These are phyloP conservation scores for Discostella pseudostelligera DNA, from an alignment of 108 stramenopile species.

Conservation along the genomic window DNA sequence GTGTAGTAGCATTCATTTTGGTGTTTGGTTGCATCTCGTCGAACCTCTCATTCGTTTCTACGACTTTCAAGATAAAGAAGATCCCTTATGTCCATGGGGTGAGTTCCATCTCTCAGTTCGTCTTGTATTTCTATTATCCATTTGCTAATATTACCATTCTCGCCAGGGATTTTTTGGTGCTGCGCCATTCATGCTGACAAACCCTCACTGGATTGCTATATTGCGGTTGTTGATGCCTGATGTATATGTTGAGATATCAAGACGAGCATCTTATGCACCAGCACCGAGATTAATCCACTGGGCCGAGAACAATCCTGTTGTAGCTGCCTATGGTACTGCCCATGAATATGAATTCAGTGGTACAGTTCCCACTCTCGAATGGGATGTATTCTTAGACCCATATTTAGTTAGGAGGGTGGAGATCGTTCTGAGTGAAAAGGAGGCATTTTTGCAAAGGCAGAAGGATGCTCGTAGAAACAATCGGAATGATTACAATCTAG, in stretches of 20 bases:
- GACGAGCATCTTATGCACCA: constrained; percentile 62
- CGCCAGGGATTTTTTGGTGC: constrained; percentile 80
- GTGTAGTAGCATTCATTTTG: too few relatives aligned
- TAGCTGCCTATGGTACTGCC: constrained; percentile 80
- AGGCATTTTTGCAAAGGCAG: constrained; percentile 49
- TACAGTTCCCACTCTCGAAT: constrained; percentile 31
- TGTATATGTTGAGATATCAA: constrained; percentile 82
- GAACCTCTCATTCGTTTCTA: too few relatives aligned
- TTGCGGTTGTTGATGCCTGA: constrained; percentile 79
- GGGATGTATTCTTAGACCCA: constrained; percentile 86
- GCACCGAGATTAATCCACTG: constrained; percentile 79
- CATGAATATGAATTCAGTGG: constrained; percentile 62
- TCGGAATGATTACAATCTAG: background rate
- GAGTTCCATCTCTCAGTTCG: too few relatives aligned
- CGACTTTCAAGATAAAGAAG: constrained; percentile 37
- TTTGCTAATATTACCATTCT: too few relatives aligned
- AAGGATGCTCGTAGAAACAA: constrained; percentile 31
- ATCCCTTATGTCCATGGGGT: constrained; percentile 83
- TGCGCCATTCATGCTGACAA: constrained; percentile 81
- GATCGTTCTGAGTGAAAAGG: constrained; percentile 63
- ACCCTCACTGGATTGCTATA: constrained; percentile 78
- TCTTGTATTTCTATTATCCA: background rate
- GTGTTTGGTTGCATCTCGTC: too few relatives aligned
- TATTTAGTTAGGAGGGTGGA: constrained; percentile 62
- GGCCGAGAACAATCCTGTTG: constrained; percentile 92